phyloP scores from a whole-genome alignment of 441 rosid genomes.

The Jatropha podagrica region DNA sequence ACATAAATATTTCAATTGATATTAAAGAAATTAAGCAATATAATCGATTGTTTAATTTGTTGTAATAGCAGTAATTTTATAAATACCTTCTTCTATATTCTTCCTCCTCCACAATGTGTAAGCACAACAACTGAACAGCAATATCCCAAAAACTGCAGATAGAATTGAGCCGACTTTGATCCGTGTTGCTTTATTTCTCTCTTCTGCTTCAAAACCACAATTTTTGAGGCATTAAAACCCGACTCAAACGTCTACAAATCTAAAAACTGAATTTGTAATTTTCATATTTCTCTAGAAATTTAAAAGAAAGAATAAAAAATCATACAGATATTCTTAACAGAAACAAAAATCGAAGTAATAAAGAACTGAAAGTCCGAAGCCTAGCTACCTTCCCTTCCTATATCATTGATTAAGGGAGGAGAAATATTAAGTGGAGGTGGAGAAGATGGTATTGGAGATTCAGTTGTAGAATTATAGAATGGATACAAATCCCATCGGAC shows the following conservation, averaged over 20 bases:
- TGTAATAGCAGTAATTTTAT: neutral
- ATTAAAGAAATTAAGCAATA: no score
- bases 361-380: no score
- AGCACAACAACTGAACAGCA: neutral
- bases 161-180: neutral
- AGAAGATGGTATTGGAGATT: conserved; percentile 10
- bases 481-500: conserved; percentile 18
- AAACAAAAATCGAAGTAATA: no score
- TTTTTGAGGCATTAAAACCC: no score
- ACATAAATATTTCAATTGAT: no score
- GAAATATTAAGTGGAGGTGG: neutral
- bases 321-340: no score
- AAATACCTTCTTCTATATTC: neutral
- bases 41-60: neutral
- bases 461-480: conserved; percentile 10
- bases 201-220: neutral
- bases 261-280: no score
- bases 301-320: no score
- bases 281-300: no score
- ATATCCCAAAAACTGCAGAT: neutral
- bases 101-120: neutral
- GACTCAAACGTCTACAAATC: no score
- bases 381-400: no score
- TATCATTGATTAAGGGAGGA: no score
- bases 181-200: neutral